Evolutionary conservation across 306 rosid species (phyloP).

Genomic region (Rosa persica): DNA sequence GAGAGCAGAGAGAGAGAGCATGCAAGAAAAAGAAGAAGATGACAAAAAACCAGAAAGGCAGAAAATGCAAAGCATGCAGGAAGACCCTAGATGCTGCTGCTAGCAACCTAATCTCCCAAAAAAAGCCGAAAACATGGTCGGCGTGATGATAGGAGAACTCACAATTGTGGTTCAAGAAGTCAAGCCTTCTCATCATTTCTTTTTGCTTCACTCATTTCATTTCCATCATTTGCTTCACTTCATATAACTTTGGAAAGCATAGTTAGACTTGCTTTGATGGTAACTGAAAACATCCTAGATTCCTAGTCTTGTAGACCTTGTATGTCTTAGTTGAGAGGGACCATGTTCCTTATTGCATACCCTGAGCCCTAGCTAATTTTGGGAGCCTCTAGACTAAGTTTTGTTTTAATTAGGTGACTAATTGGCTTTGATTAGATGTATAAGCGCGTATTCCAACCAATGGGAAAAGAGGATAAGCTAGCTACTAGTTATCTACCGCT

Average conservation of each 20-base stretch:
- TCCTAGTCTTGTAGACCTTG: neutral
- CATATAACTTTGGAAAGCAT: slow-evolving; percentile 18
- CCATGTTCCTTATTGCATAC: neutral
- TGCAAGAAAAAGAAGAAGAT: slow-evolving; percentile 17
- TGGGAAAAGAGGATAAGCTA: no score
- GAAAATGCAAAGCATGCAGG: slow-evolving; percentile 24
- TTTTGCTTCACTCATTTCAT: slow-evolving; percentile 11
- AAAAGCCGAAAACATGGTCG: slow-evolving; percentile 54
- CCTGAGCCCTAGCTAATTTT: neutral
- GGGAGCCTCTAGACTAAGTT: neutral
- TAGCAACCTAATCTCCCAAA: slow-evolving; percentile 30
- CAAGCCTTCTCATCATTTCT: slow-evolving; percentile 31
- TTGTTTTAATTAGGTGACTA: neutral
- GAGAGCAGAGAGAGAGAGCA: neutral
- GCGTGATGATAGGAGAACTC: slow-evolving; percentile 41
- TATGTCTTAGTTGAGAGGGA: neutral
- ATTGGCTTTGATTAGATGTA: no score
- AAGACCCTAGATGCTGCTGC: slow-evolving; percentile 8
- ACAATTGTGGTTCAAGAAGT: slow-evolving; percentile 37
- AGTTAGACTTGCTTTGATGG: neutral
- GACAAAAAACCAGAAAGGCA: slow-evolving; percentile 44
- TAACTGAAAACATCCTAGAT: neutral
- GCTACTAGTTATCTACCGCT: no score
- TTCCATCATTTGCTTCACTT: slow-evolving; percentile 24
- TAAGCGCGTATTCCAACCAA: no score